A percentile compares a stretch with the other conserved stretches of the same genome.
phyloP scores from a whole-genome alignment of 2,329 filamentous ascomycete species.

The Coniochaeta sp. region DNA sequence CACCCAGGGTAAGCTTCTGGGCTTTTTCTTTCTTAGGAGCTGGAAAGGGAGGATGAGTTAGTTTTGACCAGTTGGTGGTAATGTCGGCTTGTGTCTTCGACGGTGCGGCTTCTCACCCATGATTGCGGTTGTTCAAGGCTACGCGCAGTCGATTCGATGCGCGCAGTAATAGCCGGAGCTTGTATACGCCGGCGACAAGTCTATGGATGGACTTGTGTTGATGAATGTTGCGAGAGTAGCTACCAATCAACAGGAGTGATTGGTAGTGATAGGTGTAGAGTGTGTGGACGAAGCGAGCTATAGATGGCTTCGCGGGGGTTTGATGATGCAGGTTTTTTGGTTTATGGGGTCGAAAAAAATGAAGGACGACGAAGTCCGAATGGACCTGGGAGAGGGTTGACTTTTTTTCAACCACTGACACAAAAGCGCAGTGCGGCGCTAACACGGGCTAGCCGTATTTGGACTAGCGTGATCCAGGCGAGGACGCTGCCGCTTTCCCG shows the following conservation, averaged over 20 bases:
- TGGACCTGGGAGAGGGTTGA: conserved; percentile 1
- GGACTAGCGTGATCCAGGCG: background rate
- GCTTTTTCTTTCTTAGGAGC: conserved; percentile 89
- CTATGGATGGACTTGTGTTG: conserved; percentile 1
- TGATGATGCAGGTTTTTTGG: conserved; percentile 3
- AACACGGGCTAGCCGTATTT: background rate
- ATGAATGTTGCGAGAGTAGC: background rate
- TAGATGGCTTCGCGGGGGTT: background rate
- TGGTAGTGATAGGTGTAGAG: background rate
- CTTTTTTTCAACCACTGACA: background rate
- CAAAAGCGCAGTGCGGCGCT: background rate
- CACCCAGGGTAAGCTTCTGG: conserved; percentile 96
- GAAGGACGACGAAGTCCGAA: background rate
- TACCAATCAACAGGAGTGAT: conserved; percentile 1
- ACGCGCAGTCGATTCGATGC: conserved; percentile 21
- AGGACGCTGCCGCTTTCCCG: conserved; percentile 1
- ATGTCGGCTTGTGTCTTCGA: conserved; percentile 11
- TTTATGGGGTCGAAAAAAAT: conserved; percentile 3
- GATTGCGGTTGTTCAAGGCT: conserved; percentile 18
- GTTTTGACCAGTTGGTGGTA: background rate
- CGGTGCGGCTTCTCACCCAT: conserved; percentile 20
- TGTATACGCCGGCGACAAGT: conserved; percentile 5
- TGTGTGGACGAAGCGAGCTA: background rate
- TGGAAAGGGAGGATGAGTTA: conserved; percentile 26
- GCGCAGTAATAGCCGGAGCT: conserved; percentile 16